These are phyloP conservation scores for Raddia guianensis DNA, from an alignment of 176 grass and related monocot species.

Conservation along the genomic window DNA sequence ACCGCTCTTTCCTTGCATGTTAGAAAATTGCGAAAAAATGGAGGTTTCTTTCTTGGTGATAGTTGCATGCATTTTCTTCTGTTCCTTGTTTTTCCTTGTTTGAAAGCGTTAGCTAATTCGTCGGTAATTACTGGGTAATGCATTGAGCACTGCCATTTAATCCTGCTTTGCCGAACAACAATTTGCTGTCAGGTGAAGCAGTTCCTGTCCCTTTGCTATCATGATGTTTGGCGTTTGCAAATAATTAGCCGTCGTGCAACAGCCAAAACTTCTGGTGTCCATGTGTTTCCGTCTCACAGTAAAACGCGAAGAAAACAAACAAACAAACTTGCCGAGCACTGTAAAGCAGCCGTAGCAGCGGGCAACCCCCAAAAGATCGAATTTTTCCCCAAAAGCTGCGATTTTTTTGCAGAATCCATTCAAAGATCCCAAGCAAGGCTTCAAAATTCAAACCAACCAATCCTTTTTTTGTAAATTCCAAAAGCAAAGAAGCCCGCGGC, in stretches of 20 bases:
- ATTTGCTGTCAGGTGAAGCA: conserved; percentile 31
- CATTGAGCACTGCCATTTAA: conserved; percentile 13
- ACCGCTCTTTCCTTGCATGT: no score
- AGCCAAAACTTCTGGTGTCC: conserved; percentile 14
- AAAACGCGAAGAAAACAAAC: neutral
- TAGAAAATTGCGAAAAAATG: neutral
- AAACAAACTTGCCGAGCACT: conserved; percentile 1
- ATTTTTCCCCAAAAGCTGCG: conserved; percentile 1
- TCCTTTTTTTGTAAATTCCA: neutral
- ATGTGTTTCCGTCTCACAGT: conserved; percentile 5
- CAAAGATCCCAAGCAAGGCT: neutral
- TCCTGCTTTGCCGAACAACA: conserved; percentile 7
- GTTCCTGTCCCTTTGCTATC: conserved; percentile 16
- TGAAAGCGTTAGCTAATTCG: neutral
- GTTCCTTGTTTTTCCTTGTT: neutral
- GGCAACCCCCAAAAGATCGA: conserved; percentile 14
- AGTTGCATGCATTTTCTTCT: neutral
- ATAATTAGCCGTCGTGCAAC: conserved; percentile 22
- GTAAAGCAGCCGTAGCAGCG: neutral
- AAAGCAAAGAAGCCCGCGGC: neutral
- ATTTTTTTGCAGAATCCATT: neutral
- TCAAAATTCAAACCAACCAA: neutral
- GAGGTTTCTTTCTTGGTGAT: neutral
- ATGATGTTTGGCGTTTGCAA: conserved; percentile 37
- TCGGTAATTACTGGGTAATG: neutral